Evolutionary conservation across 495 filamentous ascomycete species (phyloP).

Genomic region (Durotheca rogersii): DNA sequence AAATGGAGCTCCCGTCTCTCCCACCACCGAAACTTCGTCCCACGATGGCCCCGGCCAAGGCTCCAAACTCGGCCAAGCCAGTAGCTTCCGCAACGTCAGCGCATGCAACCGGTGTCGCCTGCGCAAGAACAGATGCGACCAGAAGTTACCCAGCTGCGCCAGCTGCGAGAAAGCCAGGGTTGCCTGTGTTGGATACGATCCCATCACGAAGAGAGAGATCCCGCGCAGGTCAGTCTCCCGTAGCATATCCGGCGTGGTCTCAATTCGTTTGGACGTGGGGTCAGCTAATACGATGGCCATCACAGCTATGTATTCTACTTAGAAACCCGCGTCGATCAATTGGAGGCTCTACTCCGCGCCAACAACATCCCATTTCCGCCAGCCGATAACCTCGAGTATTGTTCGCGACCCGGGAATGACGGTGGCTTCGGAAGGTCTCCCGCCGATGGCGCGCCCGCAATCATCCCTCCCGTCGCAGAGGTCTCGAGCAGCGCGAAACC

Average conservation of each 20-base stretch:
- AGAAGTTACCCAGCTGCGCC: constrained; percentile 83
- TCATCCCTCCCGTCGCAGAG: constrained; percentile 28
- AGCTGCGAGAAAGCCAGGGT: constrained; percentile 88
- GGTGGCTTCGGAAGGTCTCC: constrained; percentile 46
- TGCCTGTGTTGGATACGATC: constrained; percentile 91
- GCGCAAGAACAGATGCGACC: constrained; percentile 93
- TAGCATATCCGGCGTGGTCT: constrained; percentile 1
- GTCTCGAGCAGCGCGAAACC: constrained; percentile 29
- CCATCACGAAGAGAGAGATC: constrained; percentile 91
- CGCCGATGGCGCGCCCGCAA: constrained; percentile 36
- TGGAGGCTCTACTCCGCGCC: constrained; percentile 73
- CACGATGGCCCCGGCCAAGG: constrained; percentile 29
- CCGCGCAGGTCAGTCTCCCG: constrained; percentile 64
- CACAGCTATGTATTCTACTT: constrained; percentile 90
- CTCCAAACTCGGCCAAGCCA: constrained; percentile 50
- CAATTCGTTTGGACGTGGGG: constrained; percentile 1
- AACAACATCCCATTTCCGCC: constrained; percentile 71
- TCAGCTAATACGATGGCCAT: constrained; percentile 17
- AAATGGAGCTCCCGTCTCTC: constrained; percentile 31
- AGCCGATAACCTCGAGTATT: constrained; percentile 75
- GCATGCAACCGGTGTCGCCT: constrained; percentile 91
- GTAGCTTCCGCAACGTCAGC: constrained; percentile 85
- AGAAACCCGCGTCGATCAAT: constrained; percentile 78
- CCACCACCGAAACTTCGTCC: constrained; percentile 40
- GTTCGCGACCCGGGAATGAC: constrained; percentile 53